Base-by-base conservation (phyloP, 1,284 basidiomycete genomes). In the Inonotus obliquus region DNA sequence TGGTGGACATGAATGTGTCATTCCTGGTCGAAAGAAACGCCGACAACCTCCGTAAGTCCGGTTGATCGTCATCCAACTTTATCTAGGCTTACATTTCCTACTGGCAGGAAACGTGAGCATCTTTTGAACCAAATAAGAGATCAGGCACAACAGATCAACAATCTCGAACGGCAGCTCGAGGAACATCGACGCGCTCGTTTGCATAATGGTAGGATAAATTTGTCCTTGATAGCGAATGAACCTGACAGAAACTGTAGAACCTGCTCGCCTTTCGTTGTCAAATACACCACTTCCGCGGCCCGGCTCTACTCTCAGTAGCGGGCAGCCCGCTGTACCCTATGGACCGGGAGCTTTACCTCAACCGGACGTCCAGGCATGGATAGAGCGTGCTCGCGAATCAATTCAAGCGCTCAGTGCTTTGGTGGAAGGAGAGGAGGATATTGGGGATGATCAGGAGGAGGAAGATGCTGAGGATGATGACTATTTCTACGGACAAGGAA, bases 41-140 rank as follows among this genome's bases (percentile, higher is more conserved):
- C 55, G 59, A 32, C 62, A 60, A 19, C 62, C 62, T 25, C 62
- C 62, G 58, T 62, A 29, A 58, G 61, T 48, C 9, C 9, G 9
- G 32, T 4, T 32, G 32, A 32, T 32, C 4, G 9, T 9, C 32
- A 32, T 32, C 32, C 32, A 32, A 4, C 32, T 32, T 9, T 32
- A 4, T 9, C 32, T 32, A 32, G 9, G 32, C 32, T 32, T 4
- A 32, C 32, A 32, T 4, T 4, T 32, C 9, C 4, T 4, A 32
- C 32, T 32, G 32, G n/a, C 29, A 85, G 87, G 48, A 91, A 92
- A 79, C 86, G 90, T 14, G 90, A 91, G 68, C 78, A 87, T 67
- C 77, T 92, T 27, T 76, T 92, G 59, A 84, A 81, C 64, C 78
- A 89, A 71, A 91, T 91, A 62, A 82, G 82, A 47, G 79, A 83